Evolutionary conservation across 192 early-diverging fungal genomes (phyloP), one percentile per base, ranked within the genome.

Genomic region (Backusella tarrabulga): DNA sequence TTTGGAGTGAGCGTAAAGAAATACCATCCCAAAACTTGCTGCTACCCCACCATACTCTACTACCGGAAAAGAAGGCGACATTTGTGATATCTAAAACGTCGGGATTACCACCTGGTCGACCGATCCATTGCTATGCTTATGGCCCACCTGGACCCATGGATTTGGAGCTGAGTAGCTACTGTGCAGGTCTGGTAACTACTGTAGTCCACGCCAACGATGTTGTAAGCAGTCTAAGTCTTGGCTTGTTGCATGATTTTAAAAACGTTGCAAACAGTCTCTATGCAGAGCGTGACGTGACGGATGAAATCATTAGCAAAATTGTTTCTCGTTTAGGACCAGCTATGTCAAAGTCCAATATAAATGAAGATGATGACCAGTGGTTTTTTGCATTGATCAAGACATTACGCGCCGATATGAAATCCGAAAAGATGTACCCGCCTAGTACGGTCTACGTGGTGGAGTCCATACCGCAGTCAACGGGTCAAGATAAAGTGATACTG

Each of bases 81-180:
- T 93, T 93, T 77, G 92, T 89, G 0, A 93, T 90, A 2, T 85
- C 90, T 0, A 80, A 83, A 26, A 80, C 77, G 9, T 91, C 90
- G 3, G 91, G 90, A 21, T 76, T 95, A 67, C 94, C 95, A 1
- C 68, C 86, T 0, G 88, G 86, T 42, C 88, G 95, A 14, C 88
- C 90, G 21, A 90, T 98, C 70, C 94, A 94, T 72, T 95, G 94
- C 77, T 96, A 93, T 74, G 90, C 92, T 23, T 98, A 91, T 76
- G 96, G 94, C 32, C 87, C 91, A 21, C 96, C 96, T 1, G 91
- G 92, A 73, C 89, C 92, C 34, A 91, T 93, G 71, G 88, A 91
- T 32, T 75, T 89, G 0, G 85, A 89, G 26, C 86, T 97, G 14
- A 91, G 91, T n/a, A 81, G 84, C 35, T 86, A 92, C 63, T 93